Percentiles rank a stretch among this genome's conserved stretches.
These are phyloP conservation scores for Musa schizocarpa DNA, from an alignment of 176 grass and related monocot species.

Conservation along the genomic window DNA sequence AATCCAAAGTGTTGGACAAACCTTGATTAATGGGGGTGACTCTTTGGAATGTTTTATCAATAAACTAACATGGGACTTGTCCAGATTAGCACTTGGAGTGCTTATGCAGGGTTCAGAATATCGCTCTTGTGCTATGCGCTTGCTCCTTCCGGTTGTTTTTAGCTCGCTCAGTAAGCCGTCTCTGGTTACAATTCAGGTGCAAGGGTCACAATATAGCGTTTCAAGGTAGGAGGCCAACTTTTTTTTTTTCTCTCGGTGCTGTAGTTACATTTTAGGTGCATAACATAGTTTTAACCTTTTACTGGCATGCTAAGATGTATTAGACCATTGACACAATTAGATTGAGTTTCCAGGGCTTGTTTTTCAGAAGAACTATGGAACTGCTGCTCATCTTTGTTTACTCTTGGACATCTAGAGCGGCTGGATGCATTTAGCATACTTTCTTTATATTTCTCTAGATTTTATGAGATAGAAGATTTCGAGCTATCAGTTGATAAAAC, in stretches of 20 bases:
- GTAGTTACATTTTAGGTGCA: background rate
- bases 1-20: slow-evolving; percentile 2
- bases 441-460: slow-evolving; percentile 43
- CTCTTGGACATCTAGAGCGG: slow-evolving; percentile 44
- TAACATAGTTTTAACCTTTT: slow-evolving; percentile 3
- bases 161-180: slow-evolving; percentile 39
- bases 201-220: slow-evolving; percentile 22
- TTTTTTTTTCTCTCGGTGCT: background rate
- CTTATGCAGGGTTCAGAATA: slow-evolving; percentile 45
- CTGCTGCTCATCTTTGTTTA: slow-evolving; percentile 54
- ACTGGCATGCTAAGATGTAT: background rate
- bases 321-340: slow-evolving; percentile 8
- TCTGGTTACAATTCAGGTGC: slow-evolving; percentile 27
- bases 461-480: slow-evolving; percentile 25
- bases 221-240: slow-evolving; percentile 22
- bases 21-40: background rate
- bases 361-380: slow-evolving; percentile 68
- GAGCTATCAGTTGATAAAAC: slow-evolving; percentile 6
- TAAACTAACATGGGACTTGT: slow-evolving; percentile 67
- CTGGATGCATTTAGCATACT: slow-evolving; percentile 67
- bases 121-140: slow-evolving; percentile 33
- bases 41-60: slow-evolving; percentile 33
- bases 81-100: slow-evolving; percentile 49
- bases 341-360: slow-evolving; percentile 36
- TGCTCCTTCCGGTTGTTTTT: slow-evolving; percentile 56